These are phyloP conservation scores for Aurifilum marmelostoma DNA, from an alignment of 2,329 filamentous ascomycete genomes.

Conservation along the genomic window DNA sequence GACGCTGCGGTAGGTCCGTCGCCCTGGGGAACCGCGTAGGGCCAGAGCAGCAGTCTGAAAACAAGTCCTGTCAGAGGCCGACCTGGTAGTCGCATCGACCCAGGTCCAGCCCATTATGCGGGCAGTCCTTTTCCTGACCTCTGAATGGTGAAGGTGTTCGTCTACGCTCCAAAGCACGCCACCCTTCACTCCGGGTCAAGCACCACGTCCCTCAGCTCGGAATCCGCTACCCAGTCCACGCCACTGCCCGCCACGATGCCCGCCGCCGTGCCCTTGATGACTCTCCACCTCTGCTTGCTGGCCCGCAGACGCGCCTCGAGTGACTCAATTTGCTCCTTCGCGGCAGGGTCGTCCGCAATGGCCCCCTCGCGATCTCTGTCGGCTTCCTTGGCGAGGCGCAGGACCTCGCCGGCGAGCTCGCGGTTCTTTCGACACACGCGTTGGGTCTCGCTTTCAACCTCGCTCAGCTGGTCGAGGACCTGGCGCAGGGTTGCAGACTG, in stretches of 20 bases:
- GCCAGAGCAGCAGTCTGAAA: not conserved
- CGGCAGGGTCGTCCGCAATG: conserved; percentile 52
- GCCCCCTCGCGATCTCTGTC: conserved; percentile 56
- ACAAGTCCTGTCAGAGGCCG: not conserved
- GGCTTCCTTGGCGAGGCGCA: conserved; percentile 63
- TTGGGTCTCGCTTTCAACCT: conserved; percentile 61
- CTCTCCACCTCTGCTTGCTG: conserved; percentile 70
- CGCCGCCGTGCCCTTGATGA: conserved; percentile 78
- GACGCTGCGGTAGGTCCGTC: not conserved
- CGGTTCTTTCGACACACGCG: conserved; percentile 63
- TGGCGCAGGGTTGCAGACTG: conserved; percentile 57
- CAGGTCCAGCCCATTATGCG: not conserved
- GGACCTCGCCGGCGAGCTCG: conserved; percentile 62
- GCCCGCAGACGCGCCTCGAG: conserved; percentile 63
- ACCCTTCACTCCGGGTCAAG: conserved; percentile 62
- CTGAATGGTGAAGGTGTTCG: not conserved
- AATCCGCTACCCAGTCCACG: conserved; percentile 77
- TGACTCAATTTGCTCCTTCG: conserved; percentile 58
- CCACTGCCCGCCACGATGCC: conserved; percentile 81
- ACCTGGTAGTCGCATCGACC: not conserved
- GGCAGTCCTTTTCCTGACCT: not conserved
- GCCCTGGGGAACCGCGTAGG: not conserved
- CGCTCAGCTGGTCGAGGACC: conserved; percentile 56
- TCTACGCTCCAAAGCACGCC: not conserved
- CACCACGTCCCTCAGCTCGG: conserved; percentile 69